phyloP scores from a whole-genome alignment of 2,329 filamentous ascomycete genomes.

The Fusarium sulawesiense region DNA sequence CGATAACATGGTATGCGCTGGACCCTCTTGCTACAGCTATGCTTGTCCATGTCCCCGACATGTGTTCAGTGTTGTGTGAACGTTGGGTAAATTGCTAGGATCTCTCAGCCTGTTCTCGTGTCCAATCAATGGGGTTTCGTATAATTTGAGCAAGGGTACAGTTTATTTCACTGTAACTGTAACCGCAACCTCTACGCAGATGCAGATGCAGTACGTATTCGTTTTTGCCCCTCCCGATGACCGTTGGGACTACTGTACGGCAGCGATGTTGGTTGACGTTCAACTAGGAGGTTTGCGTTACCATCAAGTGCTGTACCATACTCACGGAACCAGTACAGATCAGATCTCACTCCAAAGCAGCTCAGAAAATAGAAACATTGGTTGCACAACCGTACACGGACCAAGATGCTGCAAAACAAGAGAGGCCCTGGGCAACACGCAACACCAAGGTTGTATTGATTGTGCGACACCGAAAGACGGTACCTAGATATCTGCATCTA shows the following conservation, averaged over 20 bases:
- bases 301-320: constrained; percentile 1
- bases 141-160: constrained; percentile 21
- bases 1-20: not conserved
- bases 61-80: constrained; percentile 5
- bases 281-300: constrained; percentile 14
- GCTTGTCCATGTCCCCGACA: constrained; percentile 1
- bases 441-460: constrained; percentile 2
- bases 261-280: constrained; percentile 9
- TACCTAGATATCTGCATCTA: not conserved
- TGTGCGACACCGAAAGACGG: not conserved
- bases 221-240: constrained; percentile 6
- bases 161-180: not conserved
- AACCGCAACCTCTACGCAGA: not conserved
- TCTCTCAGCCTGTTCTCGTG: constrained; percentile 13
- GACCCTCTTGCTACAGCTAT: not conserved
- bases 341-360: not conserved
- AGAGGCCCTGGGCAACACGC: not conserved
- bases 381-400: constrained; percentile 5
- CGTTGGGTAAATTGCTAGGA: not conserved
- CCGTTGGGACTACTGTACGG: constrained; percentile 25
- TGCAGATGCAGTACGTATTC: not conserved
- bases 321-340: constrained; percentile 12
- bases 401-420: constrained; percentile 21
- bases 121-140: constrained; percentile 20
- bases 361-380: constrained; percentile 27